These are phyloP conservation scores for Annona squamosa DNA, from an alignment of 164 flowering plant species.

Conservation along the genomic window DNA sequence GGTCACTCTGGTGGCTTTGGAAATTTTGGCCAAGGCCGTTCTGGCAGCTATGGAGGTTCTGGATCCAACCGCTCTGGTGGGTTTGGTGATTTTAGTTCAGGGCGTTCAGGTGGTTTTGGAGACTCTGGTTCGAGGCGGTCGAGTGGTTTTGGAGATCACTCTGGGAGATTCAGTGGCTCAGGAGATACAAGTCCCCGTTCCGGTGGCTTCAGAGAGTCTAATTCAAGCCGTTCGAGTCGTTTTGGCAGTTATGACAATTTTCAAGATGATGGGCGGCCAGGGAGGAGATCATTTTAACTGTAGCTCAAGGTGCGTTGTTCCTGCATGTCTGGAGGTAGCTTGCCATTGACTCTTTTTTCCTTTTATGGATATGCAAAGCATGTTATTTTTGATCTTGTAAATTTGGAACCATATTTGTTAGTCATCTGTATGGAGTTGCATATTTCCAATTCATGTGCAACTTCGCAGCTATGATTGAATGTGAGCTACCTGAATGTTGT, in stretches of 20 bases:
- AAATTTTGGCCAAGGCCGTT: constrained; percentile 19
- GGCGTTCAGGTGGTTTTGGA: constrained; percentile 29
- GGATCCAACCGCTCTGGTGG: constrained; percentile 10
- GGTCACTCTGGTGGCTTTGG: constrained; percentile 33
- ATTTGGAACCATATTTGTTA: neutral
- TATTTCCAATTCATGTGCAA: neutral
- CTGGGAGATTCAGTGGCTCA: neutral
- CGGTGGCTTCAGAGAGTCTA: constrained; percentile 16
- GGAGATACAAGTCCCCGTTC: neutral
- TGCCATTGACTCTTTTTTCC: neutral
- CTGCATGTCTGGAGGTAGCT: neutral
- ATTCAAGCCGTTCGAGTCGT: constrained; percentile 14
- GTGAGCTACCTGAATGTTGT: neutral
- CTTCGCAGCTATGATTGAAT: neutral
- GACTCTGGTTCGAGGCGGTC: constrained; percentile 6
- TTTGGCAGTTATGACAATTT: constrained; percentile 13
- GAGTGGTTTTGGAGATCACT: neutral
- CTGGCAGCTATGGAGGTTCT: constrained; percentile 19
- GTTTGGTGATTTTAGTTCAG: constrained; percentile 26
- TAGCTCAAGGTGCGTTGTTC: constrained; percentile 6
- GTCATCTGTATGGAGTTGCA: neutral
- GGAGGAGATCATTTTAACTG: constrained; percentile 25
- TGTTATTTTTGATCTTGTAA: neutral
- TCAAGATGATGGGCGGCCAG: constrained; percentile 15
- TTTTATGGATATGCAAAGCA: neutral